Evolutionary conservation across 2,329 filamentous ascomycete genomes (phyloP), one percentile per base, ranked within the genome.

Genomic region (Tolypocladium amazonense): DNA sequence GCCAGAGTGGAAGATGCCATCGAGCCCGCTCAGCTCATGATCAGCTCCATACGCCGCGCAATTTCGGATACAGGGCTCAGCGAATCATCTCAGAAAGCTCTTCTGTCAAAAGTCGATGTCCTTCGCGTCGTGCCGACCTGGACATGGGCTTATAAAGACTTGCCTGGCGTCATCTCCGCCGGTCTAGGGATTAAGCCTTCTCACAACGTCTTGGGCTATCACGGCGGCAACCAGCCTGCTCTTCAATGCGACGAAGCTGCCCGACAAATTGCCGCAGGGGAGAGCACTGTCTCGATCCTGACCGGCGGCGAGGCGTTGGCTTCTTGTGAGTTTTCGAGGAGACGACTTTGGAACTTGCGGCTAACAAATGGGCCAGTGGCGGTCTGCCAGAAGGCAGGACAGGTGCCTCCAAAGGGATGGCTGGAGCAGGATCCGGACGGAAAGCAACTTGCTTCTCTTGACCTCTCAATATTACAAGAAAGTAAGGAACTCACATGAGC

Each of bases 291-390:
- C 7, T 83, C 83, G 0, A 69, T 88, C 43, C 69, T 89, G 1
- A 80, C 81, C 1, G 86, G 86, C 2, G 86, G 84, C 12, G 86
- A 89, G 67, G 84, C 86, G 15, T 69, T 88, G 60, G 86, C 84
- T 58, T 86, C 79, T 25, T 68, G 82, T 83, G 72, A 65, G 12
- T 54, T 0, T 1, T 12, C n/a, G 27, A 33, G 18, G 12, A 11
- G 3, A 4, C 0, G 2, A 0, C 0, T 0, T 1, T 14, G 4
- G 9, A 6, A 23, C n/a, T 20, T 0, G 11, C 12, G 14, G 23
- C 35, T 65, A 1, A 62, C 23, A 14, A 35, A 2, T 73, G 62
- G 38, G 0, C 0, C 14, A 70, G 68, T 72, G n/a, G 65, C 64
- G 52, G 66, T 74, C 18, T 73, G 75, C 71, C 66, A 70, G 60